These are phyloP conservation scores for Paspalum vaginatum DNA, from an alignment of 176 grass and related monocot genomes.

Conservation along the genomic window DNA sequence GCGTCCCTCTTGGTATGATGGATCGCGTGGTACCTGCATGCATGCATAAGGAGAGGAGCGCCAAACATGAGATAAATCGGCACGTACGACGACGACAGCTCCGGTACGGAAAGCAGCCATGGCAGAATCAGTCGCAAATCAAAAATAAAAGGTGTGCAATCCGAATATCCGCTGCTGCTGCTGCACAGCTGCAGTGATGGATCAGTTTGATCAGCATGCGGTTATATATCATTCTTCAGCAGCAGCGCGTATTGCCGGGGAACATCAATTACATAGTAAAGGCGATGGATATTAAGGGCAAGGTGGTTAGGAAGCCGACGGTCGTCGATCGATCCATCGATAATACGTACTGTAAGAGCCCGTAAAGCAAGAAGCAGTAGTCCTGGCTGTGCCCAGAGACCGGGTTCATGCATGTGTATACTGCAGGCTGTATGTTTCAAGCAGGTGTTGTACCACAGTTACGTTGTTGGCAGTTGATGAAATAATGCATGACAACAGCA, in stretches of 20 bases:
- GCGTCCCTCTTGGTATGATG: constrained; percentile 67
- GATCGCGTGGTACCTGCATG: constrained; percentile 81
- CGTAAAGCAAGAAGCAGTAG: too few relatives aligned
- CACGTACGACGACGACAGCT: neutral
- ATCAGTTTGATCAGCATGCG: neutral
- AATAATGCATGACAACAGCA: too few relatives aligned
- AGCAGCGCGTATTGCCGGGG: neutral
- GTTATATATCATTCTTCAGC: too few relatives aligned
- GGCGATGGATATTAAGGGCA: too few relatives aligned
- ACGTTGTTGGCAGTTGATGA: neutral
- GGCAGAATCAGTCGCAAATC: neutral
- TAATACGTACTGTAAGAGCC: too few relatives aligned
- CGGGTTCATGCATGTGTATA: neutral
- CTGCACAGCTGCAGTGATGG: too few relatives aligned
- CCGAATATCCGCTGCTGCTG: neutral
- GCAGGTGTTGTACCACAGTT: neutral
- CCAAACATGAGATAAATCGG: too few relatives aligned
- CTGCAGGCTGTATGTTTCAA: neutral
- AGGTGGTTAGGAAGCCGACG: too few relatives aligned
- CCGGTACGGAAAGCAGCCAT: neutral
- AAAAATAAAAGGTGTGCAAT: neutral
- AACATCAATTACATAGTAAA: too few relatives aligned
- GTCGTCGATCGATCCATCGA: too few relatives aligned
- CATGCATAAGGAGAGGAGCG: neutral
- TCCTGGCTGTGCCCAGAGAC: too few relatives aligned